Evolutionary conservation across 2,329 filamentous ascomycete genomes (phyloP).

Genomic region (Neurospora sp.): DNA sequence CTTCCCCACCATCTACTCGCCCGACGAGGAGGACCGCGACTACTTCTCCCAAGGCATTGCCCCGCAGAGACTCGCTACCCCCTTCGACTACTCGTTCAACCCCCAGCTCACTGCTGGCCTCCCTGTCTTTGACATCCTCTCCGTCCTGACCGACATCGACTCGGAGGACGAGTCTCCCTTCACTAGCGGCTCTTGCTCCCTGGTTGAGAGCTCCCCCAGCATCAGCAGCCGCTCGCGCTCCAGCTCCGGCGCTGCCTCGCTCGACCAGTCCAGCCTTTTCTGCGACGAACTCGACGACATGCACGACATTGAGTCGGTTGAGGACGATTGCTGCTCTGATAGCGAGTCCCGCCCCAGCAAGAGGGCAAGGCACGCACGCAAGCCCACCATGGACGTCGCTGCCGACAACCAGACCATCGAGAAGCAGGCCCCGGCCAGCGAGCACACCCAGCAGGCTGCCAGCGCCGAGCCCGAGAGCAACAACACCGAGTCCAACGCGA

Average conservation of each 20-base stretch:
- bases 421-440: constrained; percentile 23
- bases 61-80: not conserved
- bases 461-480: constrained; percentile 24
- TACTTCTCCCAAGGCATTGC: not conserved
- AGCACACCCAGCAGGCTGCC: constrained; percentile 16
- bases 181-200: constrained; percentile 62
- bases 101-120: constrained; percentile 46
- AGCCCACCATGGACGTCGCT: constrained; percentile 34
- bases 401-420: constrained; percentile 27
- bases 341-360: constrained; percentile 45
- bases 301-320: constrained; percentile 56
- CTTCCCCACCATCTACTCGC: constrained; percentile 50
- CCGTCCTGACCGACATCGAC: constrained; percentile 57
- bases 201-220: constrained; percentile 39
- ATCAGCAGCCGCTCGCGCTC: constrained; percentile 63
- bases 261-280: constrained; percentile 70
- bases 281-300: constrained; percentile 68
- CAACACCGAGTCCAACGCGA: constrained; percentile 26
- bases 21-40: constrained; percentile 51
- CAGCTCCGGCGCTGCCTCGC: constrained; percentile 55
- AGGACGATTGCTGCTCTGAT: constrained; percentile 43
- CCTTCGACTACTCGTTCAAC: constrained; percentile 40
- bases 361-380: constrained; percentile 34
- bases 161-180: constrained; percentile 71
- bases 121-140: constrained; percentile 73